Base-by-base conservation (phyloP, 1,139 yeast species). In the Martiniozyma asiatica region DNA sequence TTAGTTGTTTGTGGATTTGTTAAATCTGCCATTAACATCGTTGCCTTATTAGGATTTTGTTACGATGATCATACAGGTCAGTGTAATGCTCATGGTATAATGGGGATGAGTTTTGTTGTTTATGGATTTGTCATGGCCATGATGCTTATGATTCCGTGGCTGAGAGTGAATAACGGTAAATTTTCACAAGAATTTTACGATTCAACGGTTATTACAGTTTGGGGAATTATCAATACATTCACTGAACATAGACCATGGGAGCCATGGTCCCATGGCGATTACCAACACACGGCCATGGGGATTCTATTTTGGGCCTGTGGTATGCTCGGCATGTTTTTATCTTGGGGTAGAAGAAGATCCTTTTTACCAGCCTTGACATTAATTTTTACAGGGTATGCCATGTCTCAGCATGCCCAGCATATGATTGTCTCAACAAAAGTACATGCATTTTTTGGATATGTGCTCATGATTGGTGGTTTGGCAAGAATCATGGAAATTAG, bases 241-340 rank as follows among this genome's bases (percentile, higher is more conserved):
- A 87, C 97, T 1, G 97, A 87, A 53, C 97, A 87, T 53, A 61
- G 96, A 39, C 53, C 53, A 11, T 85, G 96, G 96, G 89, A 82
- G 48, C 69, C 63, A 8, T 87, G 97, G 97, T 65, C 68, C 29
- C 92, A 81, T 63, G 92, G 94, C 4, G 93, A 80, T 51, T 82
- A 77, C 51, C 95, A 85, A 56, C 96, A 85, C 53, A 84, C 97
- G 0, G 71, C 93, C 17, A 84, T 87, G 94, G 97, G 97, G 2
- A 79, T 87, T 35, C 66, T 87, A 24, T 87, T 96, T 94, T 85
- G 95, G 92, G 72, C 84, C 34, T 93, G 94, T 29, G 97, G 96
- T 2, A 59, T 84, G 41, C 56, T 84, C 14, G 97, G 97, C 0
- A 63, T 87, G 43, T 79, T 68, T 54, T 57, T 85, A 31, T 68